Conservation (phyloP, 1,139 yeast species). For the Protomyces lactucae-debilis region DNA sequence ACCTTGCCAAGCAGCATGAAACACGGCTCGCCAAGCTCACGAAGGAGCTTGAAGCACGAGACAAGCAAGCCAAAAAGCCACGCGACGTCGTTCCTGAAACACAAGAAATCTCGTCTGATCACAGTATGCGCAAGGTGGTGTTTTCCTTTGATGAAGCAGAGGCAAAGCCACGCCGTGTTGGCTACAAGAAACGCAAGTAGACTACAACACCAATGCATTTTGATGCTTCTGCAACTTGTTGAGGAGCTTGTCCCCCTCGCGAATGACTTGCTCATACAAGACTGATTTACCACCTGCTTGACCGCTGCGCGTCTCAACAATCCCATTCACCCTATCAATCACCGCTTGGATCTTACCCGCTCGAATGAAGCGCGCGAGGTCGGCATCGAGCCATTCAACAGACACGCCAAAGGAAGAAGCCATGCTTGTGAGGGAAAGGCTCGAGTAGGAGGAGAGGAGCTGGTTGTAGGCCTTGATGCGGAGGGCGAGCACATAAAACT, state of each 20-base stretch:
- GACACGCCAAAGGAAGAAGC: constrained; percentile 88
- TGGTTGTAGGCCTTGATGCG: constrained; percentile 94
- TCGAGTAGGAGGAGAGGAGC: constrained; percentile 86
- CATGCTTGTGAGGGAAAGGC: constrained; percentile 85
- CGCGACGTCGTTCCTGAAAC: neutral
- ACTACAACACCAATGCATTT: constrained; percentile 65
- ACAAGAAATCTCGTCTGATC: neutral
- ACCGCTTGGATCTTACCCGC: constrained; percentile 91
- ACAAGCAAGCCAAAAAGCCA: neutral
- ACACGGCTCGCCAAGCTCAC: neutral
- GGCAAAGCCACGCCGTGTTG: neutral
- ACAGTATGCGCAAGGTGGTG: neutral
- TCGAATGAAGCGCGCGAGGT: constrained; percentile 85
- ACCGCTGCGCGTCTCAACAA: constrained; percentile 70
- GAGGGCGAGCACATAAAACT: constrained; percentile 83
- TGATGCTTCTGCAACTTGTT: constrained; percentile 96
- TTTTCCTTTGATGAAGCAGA: neutral
- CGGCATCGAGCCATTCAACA: constrained; percentile 68
- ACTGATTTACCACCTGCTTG: constrained; percentile 94
- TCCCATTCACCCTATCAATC: constrained; percentile 91
- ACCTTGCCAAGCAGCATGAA: constrained; percentile 1
- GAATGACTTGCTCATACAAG: constrained; percentile 81
- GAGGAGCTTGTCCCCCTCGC: constrained; percentile 86
- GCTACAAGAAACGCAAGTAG: neutral
- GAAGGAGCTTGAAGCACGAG: neutral